These are phyloP conservation scores for Pelargonium fulgidum DNA, from an alignment of 441 rosid genomes.

Conservation along the genomic window DNA sequence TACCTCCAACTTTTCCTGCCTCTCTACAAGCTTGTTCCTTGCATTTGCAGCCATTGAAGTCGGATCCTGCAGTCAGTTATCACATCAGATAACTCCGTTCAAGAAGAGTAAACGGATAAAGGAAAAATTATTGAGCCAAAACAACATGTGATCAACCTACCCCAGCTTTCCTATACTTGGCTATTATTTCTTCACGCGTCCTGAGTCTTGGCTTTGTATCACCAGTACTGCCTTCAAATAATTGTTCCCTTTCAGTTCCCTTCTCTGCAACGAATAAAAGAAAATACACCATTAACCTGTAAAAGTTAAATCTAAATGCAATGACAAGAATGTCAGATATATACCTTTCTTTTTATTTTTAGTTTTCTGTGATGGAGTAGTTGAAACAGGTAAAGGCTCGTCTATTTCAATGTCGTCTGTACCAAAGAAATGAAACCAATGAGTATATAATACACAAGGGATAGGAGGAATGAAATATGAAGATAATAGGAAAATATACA, in stretches of 20 bases:
- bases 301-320: neutral
- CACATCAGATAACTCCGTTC: conserved; percentile 10
- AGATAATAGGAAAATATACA: conserved; percentile 10
- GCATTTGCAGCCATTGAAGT: conserved; percentile 55
- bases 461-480: conserved; percentile 1
- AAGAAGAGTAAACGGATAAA: conserved; percentile 1
- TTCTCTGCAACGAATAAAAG: conserved; percentile 32
- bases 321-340: conserved; percentile 7
- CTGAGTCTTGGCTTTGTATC: conserved; percentile 43
- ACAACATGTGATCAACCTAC: conserved; percentile 24
- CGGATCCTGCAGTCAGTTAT: conserved; percentile 40
- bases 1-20: conserved; percentile 67
- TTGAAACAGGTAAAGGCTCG: conserved; percentile 26
- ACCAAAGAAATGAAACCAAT: conserved; percentile 14
- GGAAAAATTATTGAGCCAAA: conserved; percentile 10
- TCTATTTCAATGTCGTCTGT: conserved; percentile 60
- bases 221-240: conserved; percentile 38
- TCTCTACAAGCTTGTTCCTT: conserved; percentile 50
- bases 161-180: conserved; percentile 50
- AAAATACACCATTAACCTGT: conserved; percentile 6
- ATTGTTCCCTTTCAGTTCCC: conserved; percentile 41
- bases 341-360: conserved; percentile 33
- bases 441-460: conserved; percentile 8
- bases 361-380: conserved; percentile 33
- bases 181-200: conserved; percentile 52